Base-by-base conservation (phyloP, 139 green algal genomes). In the Chlamydomonas eustigma region DNA sequence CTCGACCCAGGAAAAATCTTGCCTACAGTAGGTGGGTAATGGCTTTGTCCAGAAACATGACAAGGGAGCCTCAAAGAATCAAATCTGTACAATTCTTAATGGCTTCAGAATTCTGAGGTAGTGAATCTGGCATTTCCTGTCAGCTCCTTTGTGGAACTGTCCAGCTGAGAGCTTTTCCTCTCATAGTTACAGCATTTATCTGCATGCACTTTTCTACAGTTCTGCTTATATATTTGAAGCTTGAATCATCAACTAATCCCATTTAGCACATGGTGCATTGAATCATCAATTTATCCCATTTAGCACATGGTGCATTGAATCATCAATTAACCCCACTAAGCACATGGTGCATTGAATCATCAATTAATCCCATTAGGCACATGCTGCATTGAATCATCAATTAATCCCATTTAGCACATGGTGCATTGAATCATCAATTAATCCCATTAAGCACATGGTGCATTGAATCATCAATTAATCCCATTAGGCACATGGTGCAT, bases 1-100 rank as follows among this genome's bases (percentile, higher is more conserved):
- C 81, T 96, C 24, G 88, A 92, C 35, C 89, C 92, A 1, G 84
- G 90, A 5, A 89, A 92, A 74, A 96, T 98, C 33, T 84, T 98
- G 39, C 93, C 94, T 6, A 98, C 94, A 4, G 94, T 98, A 1
- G 94, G 70, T 58, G 44, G 18, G 44, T n/a, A n/a, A n/a, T n/a
- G n/a, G n/a, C n/a, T n/a, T n/a, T n/a, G n/a, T 24, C 50, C 50
- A 63, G 50, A 18, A 22, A 63, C 50, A 63, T 18, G 50, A 63
- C 50, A 28, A 22, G 50, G 18, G 22, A 63, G 50, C 22, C 18
- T 18, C 18, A 22, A 63, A n/a, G n/a, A n/a, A n/a, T n/a, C n/a
- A n/a, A n/a, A n/a, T n/a, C n/a, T 12, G 44, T 58, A 18, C 44
- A 58, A 18, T 12, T 28, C 12, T 58, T 28, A 12, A 58, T 58